Percentiles rank a stretch among this genome's conserved stretches.
Conservation (phyloP, 2,329 filamentous ascomycete genomes). For the Albophoma yamanashiensis region DNA sequence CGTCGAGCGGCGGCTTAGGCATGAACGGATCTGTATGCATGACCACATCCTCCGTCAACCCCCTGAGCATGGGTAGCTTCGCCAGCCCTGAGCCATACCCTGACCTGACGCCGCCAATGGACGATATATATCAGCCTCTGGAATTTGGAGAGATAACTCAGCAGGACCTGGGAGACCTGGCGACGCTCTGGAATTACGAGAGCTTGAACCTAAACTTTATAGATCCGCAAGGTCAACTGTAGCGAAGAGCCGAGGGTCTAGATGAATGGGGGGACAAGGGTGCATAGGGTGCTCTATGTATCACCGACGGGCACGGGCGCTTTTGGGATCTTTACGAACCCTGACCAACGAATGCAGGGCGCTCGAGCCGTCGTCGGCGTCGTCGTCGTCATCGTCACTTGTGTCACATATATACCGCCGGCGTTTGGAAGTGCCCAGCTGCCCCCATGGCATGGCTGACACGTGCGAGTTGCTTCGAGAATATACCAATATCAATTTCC, state of each 20-base stretch:
- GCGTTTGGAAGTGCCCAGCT: not conserved
- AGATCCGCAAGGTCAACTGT: constrained; percentile 2
- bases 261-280: not conserved
- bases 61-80: not conserved
- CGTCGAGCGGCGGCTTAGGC: not conserved
- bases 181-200: constrained; percentile 22
- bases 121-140: constrained; percentile 5
- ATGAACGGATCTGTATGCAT: constrained; percentile 1
- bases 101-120: constrained; percentile 6
- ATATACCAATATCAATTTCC: not conserved
- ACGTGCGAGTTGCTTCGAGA: not conserved
- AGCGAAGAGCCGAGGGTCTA: not conserved
- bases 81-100: constrained; percentile 1
- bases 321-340: not conserved
- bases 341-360: not conserved
- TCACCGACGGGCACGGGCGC: not conserved
- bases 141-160: constrained; percentile 18
- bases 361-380: not conserved
- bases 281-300: too few species aligned
- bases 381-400: too few species aligned
- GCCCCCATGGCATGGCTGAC: not conserved
- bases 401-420: not conserved
- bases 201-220: constrained; percentile 21
- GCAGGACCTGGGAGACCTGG: constrained; percentile 21
- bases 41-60: not conserved